Evolutionary conservation across 768 basidiomycete species (phyloP), one percentile per base, ranked within the genome.

Genomic region (Tulasnella sp.): DNA sequence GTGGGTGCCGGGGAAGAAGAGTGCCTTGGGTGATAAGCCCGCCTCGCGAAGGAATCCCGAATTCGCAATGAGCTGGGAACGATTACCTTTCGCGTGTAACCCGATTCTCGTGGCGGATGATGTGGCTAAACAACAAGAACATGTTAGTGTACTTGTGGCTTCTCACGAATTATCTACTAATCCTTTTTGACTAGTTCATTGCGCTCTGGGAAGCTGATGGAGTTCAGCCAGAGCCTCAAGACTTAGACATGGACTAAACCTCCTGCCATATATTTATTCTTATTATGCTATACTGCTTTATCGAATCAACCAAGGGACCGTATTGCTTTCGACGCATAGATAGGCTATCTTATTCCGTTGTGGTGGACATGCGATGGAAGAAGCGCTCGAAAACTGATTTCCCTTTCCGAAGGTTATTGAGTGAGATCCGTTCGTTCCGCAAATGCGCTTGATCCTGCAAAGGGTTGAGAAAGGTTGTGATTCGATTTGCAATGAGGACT

Each of bases 341-440:
- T 52, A 52, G 26, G 47, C n/a, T 7, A 16, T 19, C 47, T 52
- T 52, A 52, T 26, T 52, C 47, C 12, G 47, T 52, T 52, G 47
- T 52, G 26, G 63, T 64, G 19, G 74, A 72, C n/a, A 74, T 72
- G 5, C 52, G 40, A n/a, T 62, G 47, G 68, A 79, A 72, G 69
- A 94, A 94, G 17, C 88, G 86, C 76, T 92, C 89, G 36, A 93
- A 78, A 44, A 93, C 92, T 1, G 86, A 82, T 75, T 91, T 91
- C 0, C 92, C 92, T 42, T 88, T 86, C 22, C 85, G 84, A 29
- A 98, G 83, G 77, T 98, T 98, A 26, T 86, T 80, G 1, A 97
- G 80, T 2, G 94, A 89, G 69, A 98, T 94, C 3, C 94, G 85
- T 79, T 99, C 97, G 78, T 99, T 92, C 2, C 94, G 89, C 29